Evolutionary conservation across 495 filamentous ascomycete species (phyloP).

Genomic region (Cercophora newfieldiana): DNA sequence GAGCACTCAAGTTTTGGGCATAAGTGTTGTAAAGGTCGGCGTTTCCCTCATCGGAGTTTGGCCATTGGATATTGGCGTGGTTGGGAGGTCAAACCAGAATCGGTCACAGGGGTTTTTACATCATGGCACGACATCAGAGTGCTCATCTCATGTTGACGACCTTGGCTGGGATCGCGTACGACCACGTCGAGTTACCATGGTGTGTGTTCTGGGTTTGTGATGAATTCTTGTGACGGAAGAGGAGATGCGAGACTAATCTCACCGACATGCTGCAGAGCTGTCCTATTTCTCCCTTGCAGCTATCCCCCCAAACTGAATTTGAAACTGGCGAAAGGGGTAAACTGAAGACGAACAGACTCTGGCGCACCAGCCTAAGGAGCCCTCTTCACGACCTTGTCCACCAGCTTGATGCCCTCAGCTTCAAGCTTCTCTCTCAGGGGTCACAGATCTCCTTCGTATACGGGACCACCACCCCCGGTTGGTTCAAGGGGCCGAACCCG

Average conservation of each 20-base stretch:
- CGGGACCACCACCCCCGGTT: slow-evolving; percentile 1
- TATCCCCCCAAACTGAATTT: not conserved
- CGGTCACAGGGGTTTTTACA: not conserved
- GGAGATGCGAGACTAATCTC: not conserved
- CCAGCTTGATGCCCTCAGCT: slow-evolving; percentile 6
- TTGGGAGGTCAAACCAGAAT: not conserved
- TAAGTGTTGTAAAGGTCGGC: too few relatives aligned
- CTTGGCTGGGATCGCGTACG: not conserved
- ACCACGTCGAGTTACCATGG: not conserved
- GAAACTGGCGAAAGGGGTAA: too few relatives aligned
- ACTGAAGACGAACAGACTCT: too few relatives aligned
- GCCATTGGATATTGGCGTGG: too few relatives aligned
- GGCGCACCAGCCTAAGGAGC: not conserved
- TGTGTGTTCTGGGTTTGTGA: not conserved
- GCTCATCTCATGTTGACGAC: too few relatives aligned
- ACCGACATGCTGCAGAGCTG: not conserved
- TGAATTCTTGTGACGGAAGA: not conserved
- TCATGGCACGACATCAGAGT: not conserved
- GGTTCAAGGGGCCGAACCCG: not conserved
- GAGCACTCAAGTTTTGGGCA: not conserved
- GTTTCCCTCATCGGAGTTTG: too few relatives aligned
- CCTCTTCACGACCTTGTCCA: not conserved
- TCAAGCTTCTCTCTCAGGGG: not conserved
- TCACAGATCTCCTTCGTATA: slow-evolving; percentile 9
- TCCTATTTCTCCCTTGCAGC: not conserved